Evolutionary conservation across 495 filamentous ascomycete genomes (phyloP).

Genomic region (Podospora australis): DNA sequence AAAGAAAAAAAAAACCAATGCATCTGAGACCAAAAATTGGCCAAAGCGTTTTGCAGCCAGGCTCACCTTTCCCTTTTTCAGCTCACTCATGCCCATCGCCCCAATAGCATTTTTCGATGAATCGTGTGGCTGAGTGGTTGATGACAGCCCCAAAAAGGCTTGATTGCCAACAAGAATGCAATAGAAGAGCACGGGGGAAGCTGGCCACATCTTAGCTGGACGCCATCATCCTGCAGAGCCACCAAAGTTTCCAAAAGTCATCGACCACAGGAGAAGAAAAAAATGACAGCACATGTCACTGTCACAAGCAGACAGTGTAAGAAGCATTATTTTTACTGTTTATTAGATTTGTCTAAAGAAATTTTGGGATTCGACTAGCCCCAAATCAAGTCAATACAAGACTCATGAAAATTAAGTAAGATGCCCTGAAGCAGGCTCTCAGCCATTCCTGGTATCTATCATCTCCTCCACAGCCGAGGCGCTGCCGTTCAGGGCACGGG

Average conservation of each 20-base stretch:
- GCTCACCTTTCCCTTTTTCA: no score
- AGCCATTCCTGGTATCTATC: slow-evolving; percentile 14
- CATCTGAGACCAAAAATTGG: no score
- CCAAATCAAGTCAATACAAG: slow-evolving; percentile 20
- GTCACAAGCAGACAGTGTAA: not conserved
- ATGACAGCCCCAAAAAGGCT: not conserved
- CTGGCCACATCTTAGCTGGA: not conserved
- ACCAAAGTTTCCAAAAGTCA: not conserved
- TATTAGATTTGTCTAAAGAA: slow-evolving; percentile 34
- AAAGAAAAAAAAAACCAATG: no score
- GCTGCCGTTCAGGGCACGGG: slow-evolving; percentile 4
- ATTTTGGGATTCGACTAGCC: slow-evolving; percentile 19
- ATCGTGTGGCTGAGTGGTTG: not conserved
- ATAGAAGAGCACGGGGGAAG: not conserved
- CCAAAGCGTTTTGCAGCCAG: no score
- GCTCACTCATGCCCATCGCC: no score
- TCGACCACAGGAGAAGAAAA: not conserved
- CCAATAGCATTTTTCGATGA: no score
- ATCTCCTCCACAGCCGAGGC: slow-evolving; percentile 16
- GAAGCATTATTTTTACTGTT: slow-evolving; percentile 25
- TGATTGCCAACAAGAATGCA: not conserved
- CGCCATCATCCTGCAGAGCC: not conserved
- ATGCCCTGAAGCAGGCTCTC: slow-evolving; percentile 17
- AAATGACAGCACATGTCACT: not conserved
- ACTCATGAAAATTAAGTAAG: slow-evolving; percentile 34